Base-by-base conservation (phyloP, 768 basidiomycete genomes). In the Boletales sp. region DNA sequence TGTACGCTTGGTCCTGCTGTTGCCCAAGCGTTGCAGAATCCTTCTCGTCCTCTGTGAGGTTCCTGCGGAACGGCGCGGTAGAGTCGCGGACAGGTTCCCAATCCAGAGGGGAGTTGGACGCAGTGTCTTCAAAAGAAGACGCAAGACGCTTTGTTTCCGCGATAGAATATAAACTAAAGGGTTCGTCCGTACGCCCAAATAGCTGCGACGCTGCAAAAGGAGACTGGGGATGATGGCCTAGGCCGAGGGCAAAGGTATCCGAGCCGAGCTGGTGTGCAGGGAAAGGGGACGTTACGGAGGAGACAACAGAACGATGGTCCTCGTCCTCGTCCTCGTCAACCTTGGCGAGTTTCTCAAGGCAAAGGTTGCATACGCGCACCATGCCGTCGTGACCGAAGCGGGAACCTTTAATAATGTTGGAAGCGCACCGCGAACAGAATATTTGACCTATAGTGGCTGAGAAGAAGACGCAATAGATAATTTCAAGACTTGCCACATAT, bases 401-500 rank as follows among this genome's bases (percentile, higher is more conserved):
- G 12, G 84, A 79, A 14, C 93, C 94, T 57, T 94, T 94, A 68
- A 98, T 94, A 57, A 96, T 88, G 60, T 96, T 95, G 30, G 93
- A 94, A 3, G 96, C 94, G 67, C 96, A 99, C 9, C 93, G 83
- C 31, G 91, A 92, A 68, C 96, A 99, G 65, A 97, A 99, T 65
- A 99, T 94, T 68, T 96, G 94, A 31, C 94, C 94, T 88, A 53
- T 37, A 41, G 52, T 30, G n/a, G 39, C 3, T 57, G 11, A 48
- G 46, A 41, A 44, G 32, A 38, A 34, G 18, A 7, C 4, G 37
- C 10, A 31, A 19, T 28, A 50, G 34, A 14, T 31, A 28, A 15
- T 39, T 34, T 41, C 17, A 11, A 15, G 46, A 69, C 79, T 49
- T 62, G 87, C 93, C 93, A 63, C 96, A 98, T 67, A 98, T 93